These are phyloP conservation scores for Leishmania gerbilli DNA, from an alignment of 208 protist species.

Conservation along the genomic window DNA sequence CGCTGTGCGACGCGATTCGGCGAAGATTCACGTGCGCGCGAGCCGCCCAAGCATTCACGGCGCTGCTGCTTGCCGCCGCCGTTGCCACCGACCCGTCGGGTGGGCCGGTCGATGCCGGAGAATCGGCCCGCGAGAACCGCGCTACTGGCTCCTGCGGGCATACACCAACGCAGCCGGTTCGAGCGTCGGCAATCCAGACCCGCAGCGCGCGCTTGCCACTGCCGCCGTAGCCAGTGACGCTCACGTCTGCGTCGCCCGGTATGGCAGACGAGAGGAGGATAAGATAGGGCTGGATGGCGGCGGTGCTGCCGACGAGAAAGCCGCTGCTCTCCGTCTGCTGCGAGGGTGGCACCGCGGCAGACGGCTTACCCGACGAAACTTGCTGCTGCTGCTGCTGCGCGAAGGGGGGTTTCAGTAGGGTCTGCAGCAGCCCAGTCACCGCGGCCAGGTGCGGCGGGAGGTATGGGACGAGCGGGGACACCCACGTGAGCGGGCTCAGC, in stretches of 20 bases:
- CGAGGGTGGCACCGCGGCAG: slow-evolving; percentile 5
- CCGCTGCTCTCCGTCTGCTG: slow-evolving; percentile 26
- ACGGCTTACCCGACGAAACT: slow-evolving; percentile 1
- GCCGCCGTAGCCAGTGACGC: not conserved
- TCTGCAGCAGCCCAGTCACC: slow-evolving; percentile 28
- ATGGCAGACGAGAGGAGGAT: slow-evolving; percentile 37
- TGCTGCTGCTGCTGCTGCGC: slow-evolving; percentile 3
- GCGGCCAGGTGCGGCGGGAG: slow-evolving; percentile 37
- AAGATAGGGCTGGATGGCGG: slow-evolving; percentile 58
- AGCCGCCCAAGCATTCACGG: slow-evolving; percentile 14
- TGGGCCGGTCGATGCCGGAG: not conserved
- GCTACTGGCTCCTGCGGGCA: slow-evolving; percentile 35
- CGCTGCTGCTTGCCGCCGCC: not conserved
- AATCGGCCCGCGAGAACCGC: slow-evolving; percentile 13
- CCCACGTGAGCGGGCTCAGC: slow-evolving; percentile 61
- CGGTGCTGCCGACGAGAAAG: slow-evolving; percentile 63
- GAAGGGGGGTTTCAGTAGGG: slow-evolving; percentile 20
- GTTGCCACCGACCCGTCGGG: not conserved
- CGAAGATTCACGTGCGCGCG: slow-evolving; percentile 16
- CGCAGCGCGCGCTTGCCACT: slow-evolving; percentile 9
- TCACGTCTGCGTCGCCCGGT: not conserved
- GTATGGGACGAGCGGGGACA: slow-evolving; percentile 62
- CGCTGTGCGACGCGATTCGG: slow-evolving; percentile 3
- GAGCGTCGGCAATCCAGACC: slow-evolving; percentile 75
- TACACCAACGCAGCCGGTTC: slow-evolving; percentile 61